Conservation (phyloP, 164 flowering plant species). For the Vitis rotundifolia region DNA sequence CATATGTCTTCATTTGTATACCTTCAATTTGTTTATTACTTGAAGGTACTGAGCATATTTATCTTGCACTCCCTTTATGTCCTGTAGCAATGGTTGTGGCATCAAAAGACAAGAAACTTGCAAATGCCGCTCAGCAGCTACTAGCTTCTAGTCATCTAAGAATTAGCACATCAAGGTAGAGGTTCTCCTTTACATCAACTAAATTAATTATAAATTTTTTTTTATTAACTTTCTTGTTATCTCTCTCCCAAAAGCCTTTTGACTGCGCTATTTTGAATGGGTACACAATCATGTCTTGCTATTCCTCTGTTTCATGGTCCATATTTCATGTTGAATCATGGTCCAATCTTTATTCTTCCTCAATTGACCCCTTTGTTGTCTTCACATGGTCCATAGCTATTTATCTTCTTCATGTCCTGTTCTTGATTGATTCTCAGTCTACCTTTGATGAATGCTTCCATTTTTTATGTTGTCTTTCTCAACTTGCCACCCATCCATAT, state of each 20-base stretch:
- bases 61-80: constrained; percentile 13
- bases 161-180: constrained; percentile 87
- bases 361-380: neutral
- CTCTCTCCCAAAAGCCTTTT: too few relatives aligned
- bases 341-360: neutral
- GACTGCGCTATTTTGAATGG: neutral
- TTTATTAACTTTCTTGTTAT: neutral
- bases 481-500: neutral
- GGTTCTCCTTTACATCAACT: neutral
- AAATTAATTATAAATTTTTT: neutral
- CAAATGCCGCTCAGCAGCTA: constrained; percentile 86
- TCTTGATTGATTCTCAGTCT: neutral
- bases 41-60: neutral
- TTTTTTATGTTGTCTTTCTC: neutral
- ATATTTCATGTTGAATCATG: neutral
- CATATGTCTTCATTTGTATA: neutral
- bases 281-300: too few relatives aligned
- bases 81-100: constrained; percentile 94
- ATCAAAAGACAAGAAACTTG: constrained; percentile 83
- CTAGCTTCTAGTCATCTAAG: constrained; percentile 75
- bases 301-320: neutral
- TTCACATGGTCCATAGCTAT: neutral
- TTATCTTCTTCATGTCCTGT: neutral
- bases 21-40: neutral
- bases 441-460: neutral